Evolutionary conservation across 192 early-diverging fungal genomes (phyloP), one percentile per base, ranked within the genome.

Genomic region (Entomortierella lignicola): DNA sequence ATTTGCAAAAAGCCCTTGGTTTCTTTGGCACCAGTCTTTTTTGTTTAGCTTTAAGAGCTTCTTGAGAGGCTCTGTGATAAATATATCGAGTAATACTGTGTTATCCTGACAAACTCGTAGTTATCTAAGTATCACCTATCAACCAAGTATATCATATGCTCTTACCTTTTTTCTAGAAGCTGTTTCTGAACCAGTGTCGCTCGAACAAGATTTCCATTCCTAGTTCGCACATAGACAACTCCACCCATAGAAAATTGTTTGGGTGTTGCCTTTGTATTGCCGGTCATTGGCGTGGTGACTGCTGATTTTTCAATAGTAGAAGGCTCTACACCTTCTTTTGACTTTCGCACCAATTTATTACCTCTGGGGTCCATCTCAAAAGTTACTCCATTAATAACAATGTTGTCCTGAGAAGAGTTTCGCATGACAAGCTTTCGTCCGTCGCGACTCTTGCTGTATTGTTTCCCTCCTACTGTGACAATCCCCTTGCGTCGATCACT

Each of bases 201-300:
- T 31, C 81, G 61, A 12, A 82, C 69, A 42, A 82, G 65, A 58
- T 82, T 82, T 44, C 81, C 81, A 26, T 60, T 75, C 18, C 30
- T 75, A 2, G 81, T 82, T 1, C 81, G 67, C n/a, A 82, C 81
- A 43, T 77, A 82, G 4, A 66, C 63, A 8, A 82, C 72, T 0
- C 81, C 81, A 32, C 63, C 72, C 23, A 82, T 30, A 21, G 72
- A 60, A 23, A 75, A 74, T 37, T 82, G 72, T 55, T 77, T 74
- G 1, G 81, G 81, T 31, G 75, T 79, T 25, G 62, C 41, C 8
- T 42, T 53, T 5, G 43, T 27, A 29, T 11, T 52, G 21, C 15
- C 10, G 12, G 50, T 13, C 56, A 20, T 18, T 27, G 21, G 12
- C 58, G 43, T 1, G 5, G 51, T 37, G 18, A 23, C 25, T 4